Evolutionary conservation across 805 yeast genomes (phyloP).

Genomic region (Wickerhamiella allomyrinae): DNA sequence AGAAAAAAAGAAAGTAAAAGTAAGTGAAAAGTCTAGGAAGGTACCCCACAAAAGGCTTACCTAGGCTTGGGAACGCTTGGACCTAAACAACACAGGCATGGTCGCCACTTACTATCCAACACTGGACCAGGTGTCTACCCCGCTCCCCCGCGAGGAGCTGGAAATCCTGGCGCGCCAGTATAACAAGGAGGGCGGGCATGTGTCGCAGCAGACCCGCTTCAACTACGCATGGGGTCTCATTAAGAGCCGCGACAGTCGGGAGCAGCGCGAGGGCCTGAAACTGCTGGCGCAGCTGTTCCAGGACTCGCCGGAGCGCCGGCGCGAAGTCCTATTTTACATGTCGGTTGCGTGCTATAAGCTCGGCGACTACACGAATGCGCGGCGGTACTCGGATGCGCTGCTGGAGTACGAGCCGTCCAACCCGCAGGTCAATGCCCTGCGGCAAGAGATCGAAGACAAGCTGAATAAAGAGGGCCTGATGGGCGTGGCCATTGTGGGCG

Average conservation of each 20-base stretch:
- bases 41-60: too few relatives aligned
- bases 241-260: conserved; percentile 46
- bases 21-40: too few relatives aligned
- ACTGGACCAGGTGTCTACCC: conserved; percentile 20
- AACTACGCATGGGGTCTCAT: conserved; percentile 95
- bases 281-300: conserved; percentile 47
- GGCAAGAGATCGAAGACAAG: conserved; percentile 66
- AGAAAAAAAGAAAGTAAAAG: too few relatives aligned
- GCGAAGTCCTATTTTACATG: conserved; percentile 81
- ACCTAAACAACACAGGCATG: too few relatives aligned
- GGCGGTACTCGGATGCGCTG: conserved; percentile 69
- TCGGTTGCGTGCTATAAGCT: conserved; percentile 78
- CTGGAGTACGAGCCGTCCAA: conserved; percentile 73
- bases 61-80: too few relatives aligned
- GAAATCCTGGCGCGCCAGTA: conserved; percentile 65
- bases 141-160: conserved; percentile 61
- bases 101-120: conserved; percentile 15
- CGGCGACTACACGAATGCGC: conserved; percentile 75
- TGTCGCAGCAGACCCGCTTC: conserved; percentile 72
- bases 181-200: conserved; percentile 63
- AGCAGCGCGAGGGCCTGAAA: conserved; percentile 68
- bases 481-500: conserved; percentile 79
- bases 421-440: conserved; percentile 56
- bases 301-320: conserved; percentile 65
- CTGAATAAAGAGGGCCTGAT: conserved; percentile 77